These are phyloP conservation scores for Russula griseocarnosa DNA, from an alignment of 768 basidiomycete species.

Conservation along the genomic window DNA sequence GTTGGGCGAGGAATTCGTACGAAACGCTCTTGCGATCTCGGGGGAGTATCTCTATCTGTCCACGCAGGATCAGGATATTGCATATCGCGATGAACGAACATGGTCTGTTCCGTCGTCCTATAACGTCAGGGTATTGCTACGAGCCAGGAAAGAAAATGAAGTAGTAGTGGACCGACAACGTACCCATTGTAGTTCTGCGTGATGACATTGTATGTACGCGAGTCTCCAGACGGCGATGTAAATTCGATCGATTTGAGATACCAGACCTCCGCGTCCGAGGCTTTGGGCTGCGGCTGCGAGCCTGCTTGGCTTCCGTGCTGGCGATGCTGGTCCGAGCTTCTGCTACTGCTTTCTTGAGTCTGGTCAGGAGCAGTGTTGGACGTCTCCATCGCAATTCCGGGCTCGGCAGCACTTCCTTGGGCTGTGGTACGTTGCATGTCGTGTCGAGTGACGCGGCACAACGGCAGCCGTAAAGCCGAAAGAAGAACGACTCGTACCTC, in stretches of 20 bases:
- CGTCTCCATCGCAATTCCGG: neutral
- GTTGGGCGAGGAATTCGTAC: constrained; percentile 79
- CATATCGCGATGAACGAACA: constrained; percentile 92
- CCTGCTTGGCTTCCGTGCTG: neutral
- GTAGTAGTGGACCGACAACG: constrained; percentile 30
- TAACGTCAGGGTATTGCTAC: constrained; percentile 4
- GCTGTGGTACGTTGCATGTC: neutral
- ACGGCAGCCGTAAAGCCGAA: too few relatives aligned
- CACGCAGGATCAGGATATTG: constrained; percentile 86
- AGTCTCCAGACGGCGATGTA: constrained; percentile 33
- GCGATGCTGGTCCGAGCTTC: neutral
- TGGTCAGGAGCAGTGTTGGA: neutral
- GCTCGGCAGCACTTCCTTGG: neutral
- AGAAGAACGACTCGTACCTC: too few relatives aligned
- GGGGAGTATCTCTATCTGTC: constrained; percentile 70
- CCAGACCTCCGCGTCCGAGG: constrained; percentile 57
- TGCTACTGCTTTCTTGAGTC: neutral
- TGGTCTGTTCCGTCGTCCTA: constrained; percentile 43
- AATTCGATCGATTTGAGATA: constrained; percentile 68
- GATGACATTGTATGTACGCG: constrained; percentile 53
- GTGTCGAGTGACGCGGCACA: too few relatives aligned
- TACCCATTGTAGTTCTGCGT: constrained; percentile 85
- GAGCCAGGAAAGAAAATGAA: neutral
- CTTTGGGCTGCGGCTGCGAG: neutral
- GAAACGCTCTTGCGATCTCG: constrained; percentile 63